These are phyloP conservation scores for Chlorella sp. DNA, from an alignment of 139 green algal species.

Conservation along the genomic window DNA sequence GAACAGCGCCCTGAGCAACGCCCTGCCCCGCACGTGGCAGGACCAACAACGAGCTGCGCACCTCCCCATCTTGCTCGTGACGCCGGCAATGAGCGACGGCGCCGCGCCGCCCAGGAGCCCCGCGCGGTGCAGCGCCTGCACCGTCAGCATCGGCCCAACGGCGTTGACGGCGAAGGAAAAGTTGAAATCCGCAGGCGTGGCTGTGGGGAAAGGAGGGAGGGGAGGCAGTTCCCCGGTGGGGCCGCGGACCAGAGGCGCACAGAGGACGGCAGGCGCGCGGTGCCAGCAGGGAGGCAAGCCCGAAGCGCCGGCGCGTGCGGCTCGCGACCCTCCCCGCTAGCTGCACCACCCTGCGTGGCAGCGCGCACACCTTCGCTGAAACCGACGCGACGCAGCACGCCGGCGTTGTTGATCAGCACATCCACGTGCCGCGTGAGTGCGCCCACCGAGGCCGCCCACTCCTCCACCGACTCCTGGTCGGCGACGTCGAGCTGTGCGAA, in stretches of 20 bases:
- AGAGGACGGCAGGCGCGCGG: too few relatives aligned
- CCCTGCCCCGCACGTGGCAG: too few relatives aligned
- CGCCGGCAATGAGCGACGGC: slow-evolving; percentile 19
- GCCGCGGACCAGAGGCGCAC: too few relatives aligned
- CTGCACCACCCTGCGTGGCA: too few relatives aligned
- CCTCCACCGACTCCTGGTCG: slow-evolving; percentile 12
- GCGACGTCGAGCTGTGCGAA: slow-evolving; percentile 23
- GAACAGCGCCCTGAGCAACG: too few relatives aligned
- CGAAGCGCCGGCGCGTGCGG: too few relatives aligned
- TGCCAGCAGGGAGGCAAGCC: too few relatives aligned
- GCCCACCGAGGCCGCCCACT: slow-evolving; percentile 18
- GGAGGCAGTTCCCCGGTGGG: too few relatives aligned
- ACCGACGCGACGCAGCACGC: slow-evolving; percentile 19
- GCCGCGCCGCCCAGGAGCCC: slow-evolving; percentile 22
- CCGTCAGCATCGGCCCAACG: slow-evolving; percentile 31
- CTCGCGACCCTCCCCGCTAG: too few relatives aligned
- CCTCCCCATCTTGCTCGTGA: slow-evolving; percentile 33
- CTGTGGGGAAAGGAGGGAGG: too few relatives aligned
- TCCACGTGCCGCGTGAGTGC: slow-evolving; percentile 21
- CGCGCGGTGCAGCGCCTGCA: slow-evolving; percentile 23
- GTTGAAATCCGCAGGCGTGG: slow-evolving; percentile 25
- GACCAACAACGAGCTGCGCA: too few relatives aligned
- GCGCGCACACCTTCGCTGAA: too few relatives aligned
- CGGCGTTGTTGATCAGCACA: slow-evolving; percentile 45
- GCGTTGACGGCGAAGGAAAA: slow-evolving; percentile 26